These are phyloP conservation scores for Cucumis hystrix DNA, from an alignment of 306 rosid genomes.

Conservation along the genomic window DNA sequence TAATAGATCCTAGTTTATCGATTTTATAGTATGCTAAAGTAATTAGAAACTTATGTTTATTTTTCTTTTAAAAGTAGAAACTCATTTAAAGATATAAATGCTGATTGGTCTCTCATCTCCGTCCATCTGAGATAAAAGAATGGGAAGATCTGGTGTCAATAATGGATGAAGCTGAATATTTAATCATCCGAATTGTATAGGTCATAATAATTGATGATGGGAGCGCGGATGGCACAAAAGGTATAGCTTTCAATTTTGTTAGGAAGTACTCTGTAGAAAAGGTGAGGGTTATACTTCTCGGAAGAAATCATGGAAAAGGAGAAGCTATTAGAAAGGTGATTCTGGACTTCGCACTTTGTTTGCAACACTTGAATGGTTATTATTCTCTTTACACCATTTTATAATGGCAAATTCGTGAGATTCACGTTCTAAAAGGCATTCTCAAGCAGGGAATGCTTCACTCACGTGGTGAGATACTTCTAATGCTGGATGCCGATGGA, in stretches of 20 bases:
- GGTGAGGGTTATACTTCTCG: slow-evolving; percentile 81
- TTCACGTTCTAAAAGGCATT: slow-evolving; percentile 61
- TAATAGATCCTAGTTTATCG: neutral
- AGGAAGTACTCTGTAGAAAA: slow-evolving; percentile 65
- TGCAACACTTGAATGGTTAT: neutral
- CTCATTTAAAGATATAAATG: neutral
- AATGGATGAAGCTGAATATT: neutral
- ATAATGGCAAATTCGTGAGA: slow-evolving; percentile 38
- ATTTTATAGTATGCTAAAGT: neutral
- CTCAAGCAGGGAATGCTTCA: slow-evolving; percentile 95
- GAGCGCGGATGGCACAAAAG: slow-evolving; percentile 77
- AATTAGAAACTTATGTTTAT: neutral
- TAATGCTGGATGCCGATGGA: slow-evolving; percentile 98
- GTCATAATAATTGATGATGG: slow-evolving; percentile 87
- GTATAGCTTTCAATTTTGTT: slow-evolving; percentile 74
- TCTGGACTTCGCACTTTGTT: neutral
- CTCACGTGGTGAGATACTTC: slow-evolving; percentile 91
- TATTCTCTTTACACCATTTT: neutral
- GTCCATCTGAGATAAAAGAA: neutral
- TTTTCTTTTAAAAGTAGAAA: neutral
- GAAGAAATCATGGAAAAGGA: slow-evolving; percentile 90
- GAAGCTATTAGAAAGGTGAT: slow-evolving; percentile 99
- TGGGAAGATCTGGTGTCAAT: neutral
- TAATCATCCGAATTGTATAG: slow-evolving; percentile 26
- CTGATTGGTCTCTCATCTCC: neutral